Evolutionary conservation across 2,329 filamentous ascomycete genomes (phyloP).

Genomic region (Diplocarpon rosae): DNA sequence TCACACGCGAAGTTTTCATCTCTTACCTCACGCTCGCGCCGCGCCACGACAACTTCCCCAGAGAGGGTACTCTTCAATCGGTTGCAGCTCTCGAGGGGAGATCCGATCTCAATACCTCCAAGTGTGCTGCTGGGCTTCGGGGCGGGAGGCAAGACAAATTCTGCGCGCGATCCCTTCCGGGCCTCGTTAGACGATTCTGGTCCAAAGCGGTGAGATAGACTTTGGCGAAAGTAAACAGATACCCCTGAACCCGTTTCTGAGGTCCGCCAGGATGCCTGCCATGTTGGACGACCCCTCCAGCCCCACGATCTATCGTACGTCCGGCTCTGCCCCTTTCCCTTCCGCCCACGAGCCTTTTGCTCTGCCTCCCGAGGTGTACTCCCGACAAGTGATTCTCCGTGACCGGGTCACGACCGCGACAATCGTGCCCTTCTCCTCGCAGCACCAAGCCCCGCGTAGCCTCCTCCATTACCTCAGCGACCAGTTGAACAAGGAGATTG

Average conservation of each 20-base stretch:
- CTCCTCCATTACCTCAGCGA: conserved; percentile 54
- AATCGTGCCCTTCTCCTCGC: conserved; percentile 54
- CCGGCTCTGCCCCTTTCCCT: conserved; percentile 41
- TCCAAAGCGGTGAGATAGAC: background rate
- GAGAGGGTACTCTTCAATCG: too few relatives aligned
- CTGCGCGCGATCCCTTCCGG: background rate
- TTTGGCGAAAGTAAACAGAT: conserved; percentile 6
- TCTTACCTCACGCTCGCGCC: too few relatives aligned
- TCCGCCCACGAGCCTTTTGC: conserved; percentile 37
- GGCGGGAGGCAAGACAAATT: too few relatives aligned
- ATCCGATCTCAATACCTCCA: too few relatives aligned
- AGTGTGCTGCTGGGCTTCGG: too few relatives aligned
- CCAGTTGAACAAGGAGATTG: conserved; percentile 60
- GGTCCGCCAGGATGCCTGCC: conserved; percentile 39
- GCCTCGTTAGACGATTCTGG: background rate
- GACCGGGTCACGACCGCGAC: conserved; percentile 58
- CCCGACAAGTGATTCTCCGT: conserved; percentile 52
- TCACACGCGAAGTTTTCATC: too few relatives aligned
- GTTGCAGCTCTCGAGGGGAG: too few relatives aligned
- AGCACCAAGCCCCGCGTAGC: conserved; percentile 47
- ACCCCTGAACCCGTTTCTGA: background rate
- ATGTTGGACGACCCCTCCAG: conserved; percentile 50
- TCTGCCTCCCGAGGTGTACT: conserved; percentile 35
- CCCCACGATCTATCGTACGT: conserved; percentile 42
- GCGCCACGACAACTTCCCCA: too few relatives aligned